A percentile compares a stretch with the other conserved stretches of the same genome.
phyloP scores from a whole-genome alignment of 2,329 filamentous ascomycete species.

The Aspergillus brasiliensis region DNA sequence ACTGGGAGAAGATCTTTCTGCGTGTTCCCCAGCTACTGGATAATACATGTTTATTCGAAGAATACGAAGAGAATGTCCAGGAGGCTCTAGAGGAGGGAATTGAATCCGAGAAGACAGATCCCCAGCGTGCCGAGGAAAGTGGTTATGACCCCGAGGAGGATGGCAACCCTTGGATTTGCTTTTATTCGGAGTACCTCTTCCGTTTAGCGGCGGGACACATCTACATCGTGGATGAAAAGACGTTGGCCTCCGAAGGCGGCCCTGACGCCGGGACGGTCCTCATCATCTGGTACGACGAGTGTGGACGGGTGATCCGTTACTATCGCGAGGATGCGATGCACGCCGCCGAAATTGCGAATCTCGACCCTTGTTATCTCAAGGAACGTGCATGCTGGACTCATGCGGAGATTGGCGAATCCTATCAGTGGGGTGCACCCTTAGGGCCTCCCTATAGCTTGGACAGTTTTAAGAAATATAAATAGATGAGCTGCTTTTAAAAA shows the following conservation, averaged over 20 bases:
- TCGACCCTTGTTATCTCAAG: neutral
- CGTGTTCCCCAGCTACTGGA: neutral
- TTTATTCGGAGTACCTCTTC: too few relatives aligned
- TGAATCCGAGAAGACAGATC: too few relatives aligned
- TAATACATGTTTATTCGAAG: neutral
- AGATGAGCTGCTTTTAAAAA: too few relatives aligned
- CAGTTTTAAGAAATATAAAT: too few relatives aligned
- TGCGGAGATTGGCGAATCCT: neutral
- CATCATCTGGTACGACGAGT: slow-evolving; percentile 7
- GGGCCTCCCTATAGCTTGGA: too few relatives aligned
- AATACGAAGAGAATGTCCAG: neutral
- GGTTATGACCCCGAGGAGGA: neutral
- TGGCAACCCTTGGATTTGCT: neutral
- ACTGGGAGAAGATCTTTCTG: neutral
- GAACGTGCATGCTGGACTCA: slow-evolving; percentile 1
- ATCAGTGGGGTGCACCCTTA: too few relatives aligned
- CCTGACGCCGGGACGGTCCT: slow-evolving; percentile 7
- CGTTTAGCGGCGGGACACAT: too few relatives aligned
- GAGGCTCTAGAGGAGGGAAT: too few relatives aligned
- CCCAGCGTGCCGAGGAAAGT: neutral
- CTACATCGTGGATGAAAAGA: neutral
- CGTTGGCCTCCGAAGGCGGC: neutral
- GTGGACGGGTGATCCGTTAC: slow-evolving; percentile 1
- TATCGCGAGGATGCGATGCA: neutral
- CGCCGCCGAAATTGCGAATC: neutral